Base-by-base conservation (phyloP, 2,329 filamentous ascomycete species). In the Macroventuria anomochaeta region DNA sequence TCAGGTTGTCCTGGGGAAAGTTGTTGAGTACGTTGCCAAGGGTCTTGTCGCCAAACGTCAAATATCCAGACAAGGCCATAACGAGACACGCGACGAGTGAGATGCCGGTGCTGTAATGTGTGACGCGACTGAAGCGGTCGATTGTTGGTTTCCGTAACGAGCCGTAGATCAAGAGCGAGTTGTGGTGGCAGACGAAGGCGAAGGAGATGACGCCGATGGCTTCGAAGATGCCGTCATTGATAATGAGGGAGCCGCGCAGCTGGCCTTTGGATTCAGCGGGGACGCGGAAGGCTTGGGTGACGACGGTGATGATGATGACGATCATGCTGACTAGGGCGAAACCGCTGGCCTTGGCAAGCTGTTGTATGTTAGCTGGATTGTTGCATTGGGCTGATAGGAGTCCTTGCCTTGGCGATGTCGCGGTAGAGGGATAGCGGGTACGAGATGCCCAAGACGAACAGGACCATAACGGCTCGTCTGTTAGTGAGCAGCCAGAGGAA, bases 201-300 rank as follows among this genome's bases (percentile, higher is more conserved):
- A 99, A 99, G 4, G 95, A 97, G 65, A 99, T 99, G 15, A 99
- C 93, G 26, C 95, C 95, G 67, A 99, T 92, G 18, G 95, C 93
- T 75, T 97, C 93, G 69, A 97, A 96, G 53, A 99, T 87, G 40
- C 93, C 95, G 21, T 83, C 81, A 68, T 96, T 96, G 63, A 97
- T 81, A n/a, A 97, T 77, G 31, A 92, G 76, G 13, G 87, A 83
- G 50, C 83, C 85, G 58, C 81, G 84, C 49, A 97, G 85, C 23
- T 85, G 82, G 2, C 95, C 95, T 60, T 86, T 84, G 13, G 86
- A 81, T 46, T 91, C 88, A 20, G 81, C 69, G 5, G 93, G 89
- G 10, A 92, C 89, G 49, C 89, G 79, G 50, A 88, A 82, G 3
- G 91, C 89, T 78, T 99, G 92, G 0, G 91, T 88, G 23, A 97